A percentile compares a stretch with the other conserved stretches of the same genome.
These are phyloP conservation scores for Pachysandra terminalis DNA, from an alignment of 164 flowering plant species.

Conservation along the genomic window DNA sequence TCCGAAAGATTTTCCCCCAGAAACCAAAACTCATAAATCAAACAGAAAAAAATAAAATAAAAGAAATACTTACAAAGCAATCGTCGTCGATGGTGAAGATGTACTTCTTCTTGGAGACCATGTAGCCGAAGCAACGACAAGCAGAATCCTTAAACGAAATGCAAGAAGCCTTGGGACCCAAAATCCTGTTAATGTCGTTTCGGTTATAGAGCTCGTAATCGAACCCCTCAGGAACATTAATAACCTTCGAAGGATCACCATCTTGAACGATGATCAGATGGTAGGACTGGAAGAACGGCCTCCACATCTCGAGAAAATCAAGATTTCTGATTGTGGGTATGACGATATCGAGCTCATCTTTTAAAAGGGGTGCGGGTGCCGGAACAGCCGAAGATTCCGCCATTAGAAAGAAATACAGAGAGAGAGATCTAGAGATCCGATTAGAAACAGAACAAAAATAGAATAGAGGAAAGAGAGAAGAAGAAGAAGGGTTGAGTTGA, in stretches of 20 bases:
- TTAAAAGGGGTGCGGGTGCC: constrained; percentile 52
- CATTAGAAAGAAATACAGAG: constrained; percentile 14
- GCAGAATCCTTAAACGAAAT: constrained; percentile 96
- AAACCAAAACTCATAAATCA: constrained; percentile 6
- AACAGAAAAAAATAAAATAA: too few relatives aligned
- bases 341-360: constrained; percentile 81
- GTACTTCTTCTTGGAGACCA: constrained; percentile 91
- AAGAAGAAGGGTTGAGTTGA: too few relatives aligned
- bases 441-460: too few relatives aligned
- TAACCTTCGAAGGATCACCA: constrained; percentile 67
- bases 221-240: constrained; percentile 85
- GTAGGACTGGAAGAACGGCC: constrained; percentile 70
- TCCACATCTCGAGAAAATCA: constrained; percentile 87
- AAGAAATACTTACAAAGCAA: constrained; percentile 66
- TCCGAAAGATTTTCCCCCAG: not conserved
- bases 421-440: constrained; percentile 1
- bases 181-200: constrained; percentile 63
- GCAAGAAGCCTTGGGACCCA: constrained; percentile 80
- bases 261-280: constrained; percentile 85
- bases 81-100: constrained; percentile 88
- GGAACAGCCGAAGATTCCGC: constrained; percentile 19
- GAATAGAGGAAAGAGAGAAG: not conserved
- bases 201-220: constrained; percentile 84
- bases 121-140: constrained; percentile 78
- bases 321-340: constrained; percentile 82